Conservation (phyloP, 768 basidiomycete genomes). For the Suillus americanus region DNA sequence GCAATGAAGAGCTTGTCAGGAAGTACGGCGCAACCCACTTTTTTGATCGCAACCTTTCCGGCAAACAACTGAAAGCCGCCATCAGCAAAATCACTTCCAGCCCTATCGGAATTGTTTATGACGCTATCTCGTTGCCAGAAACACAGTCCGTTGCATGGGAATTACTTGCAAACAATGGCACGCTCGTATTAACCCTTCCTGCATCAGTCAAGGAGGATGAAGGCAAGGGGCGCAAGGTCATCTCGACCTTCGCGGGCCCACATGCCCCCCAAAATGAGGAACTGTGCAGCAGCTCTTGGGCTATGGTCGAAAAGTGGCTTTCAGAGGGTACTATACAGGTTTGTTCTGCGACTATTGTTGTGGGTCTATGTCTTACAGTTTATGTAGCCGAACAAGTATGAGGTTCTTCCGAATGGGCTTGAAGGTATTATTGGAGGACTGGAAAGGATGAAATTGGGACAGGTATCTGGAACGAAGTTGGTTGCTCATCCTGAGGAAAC, state of each 20-base stretch:
- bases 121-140: conserved; percentile 31
- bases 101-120: conserved; percentile 26
- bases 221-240: conserved; percentile 17
- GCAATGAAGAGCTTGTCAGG: conserved; percentile 31
- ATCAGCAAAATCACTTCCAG: conserved; percentile 28
- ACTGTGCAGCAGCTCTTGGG: conserved; percentile 22
- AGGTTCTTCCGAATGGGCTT: conserved; percentile 42
- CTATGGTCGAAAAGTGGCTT: conserved; percentile 22
- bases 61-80: conserved; percentile 16
- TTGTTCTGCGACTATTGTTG: not conserved
- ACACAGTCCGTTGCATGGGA: conserved; percentile 37
- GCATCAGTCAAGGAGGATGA: conserved; percentile 23
- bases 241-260: conserved; percentile 25
- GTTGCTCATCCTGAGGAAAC: conserved; percentile 43
- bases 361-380: conserved; percentile 2
- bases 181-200: conserved; percentile 29
- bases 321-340: conserved; percentile 28
- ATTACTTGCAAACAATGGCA: conserved; percentile 34
- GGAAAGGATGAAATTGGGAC: conserved; percentile 32
- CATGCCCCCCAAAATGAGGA: conserved; percentile 17
- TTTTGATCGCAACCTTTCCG: conserved; percentile 31
- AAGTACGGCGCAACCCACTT: conserved; percentile 41
- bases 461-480: conserved; percentile 44
- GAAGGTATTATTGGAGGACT: conserved; percentile 37
- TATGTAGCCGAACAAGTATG: conserved; percentile 38